These are phyloP conservation scores for Tolypocladium sp. DNA, from an alignment of 2,329 filamentous ascomycete genomes.

Conservation along the genomic window DNA sequence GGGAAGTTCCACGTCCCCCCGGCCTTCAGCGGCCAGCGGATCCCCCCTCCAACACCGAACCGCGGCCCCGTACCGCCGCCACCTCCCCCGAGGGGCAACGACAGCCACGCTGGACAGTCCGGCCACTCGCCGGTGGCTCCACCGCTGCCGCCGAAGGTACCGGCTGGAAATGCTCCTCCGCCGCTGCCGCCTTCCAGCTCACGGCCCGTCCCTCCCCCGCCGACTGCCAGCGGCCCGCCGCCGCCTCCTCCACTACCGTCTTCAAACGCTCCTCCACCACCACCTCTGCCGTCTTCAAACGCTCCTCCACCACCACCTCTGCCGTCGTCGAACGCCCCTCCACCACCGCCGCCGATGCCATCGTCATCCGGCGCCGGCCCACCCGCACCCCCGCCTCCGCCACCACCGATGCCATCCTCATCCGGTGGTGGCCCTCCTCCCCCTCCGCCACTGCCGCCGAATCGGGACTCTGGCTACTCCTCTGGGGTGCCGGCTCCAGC, in stretches of 20 bases:
- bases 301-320: slow-evolving; percentile 41
- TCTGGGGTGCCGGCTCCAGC: slow-evolving; percentile 40
- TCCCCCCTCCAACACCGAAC: slow-evolving; percentile 68
- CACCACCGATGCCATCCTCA: slow-evolving; percentile 21
- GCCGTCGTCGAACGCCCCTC: slow-evolving; percentile 30
- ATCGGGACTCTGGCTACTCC: slow-evolving; percentile 48
- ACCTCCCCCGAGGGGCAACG: slow-evolving; percentile 41
- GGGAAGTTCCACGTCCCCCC: slow-evolving; percentile 71
- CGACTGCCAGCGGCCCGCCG: slow-evolving; percentile 28
- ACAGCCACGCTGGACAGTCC: slow-evolving; percentile 13
- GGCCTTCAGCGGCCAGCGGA: slow-evolving; percentile 61
- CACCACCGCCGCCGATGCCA: slow-evolving; percentile 20
- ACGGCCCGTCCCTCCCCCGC: slow-evolving; percentile 44
- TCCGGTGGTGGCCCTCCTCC: slow-evolving; percentile 27
- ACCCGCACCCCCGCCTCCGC: slow-evolving; percentile 26
- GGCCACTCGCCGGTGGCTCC: slow-evolving; percentile 22
- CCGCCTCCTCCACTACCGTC: slow-evolving; percentile 26
- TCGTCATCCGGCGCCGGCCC: slow-evolving; percentile 21
- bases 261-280: slow-evolving; percentile 33
- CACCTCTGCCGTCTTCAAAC: slow-evolving; percentile 34
- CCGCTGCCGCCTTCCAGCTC: slow-evolving; percentile 41
- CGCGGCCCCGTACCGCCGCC: slow-evolving; percentile 65
- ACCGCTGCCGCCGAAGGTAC: slow-evolving; percentile 39
- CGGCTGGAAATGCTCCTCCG: slow-evolving; percentile 34
- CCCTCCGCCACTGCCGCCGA: slow-evolving; percentile 47